Conservation (phyloP, 2,329 filamentous ascomycete genomes). For the Penicillium sp. region DNA sequence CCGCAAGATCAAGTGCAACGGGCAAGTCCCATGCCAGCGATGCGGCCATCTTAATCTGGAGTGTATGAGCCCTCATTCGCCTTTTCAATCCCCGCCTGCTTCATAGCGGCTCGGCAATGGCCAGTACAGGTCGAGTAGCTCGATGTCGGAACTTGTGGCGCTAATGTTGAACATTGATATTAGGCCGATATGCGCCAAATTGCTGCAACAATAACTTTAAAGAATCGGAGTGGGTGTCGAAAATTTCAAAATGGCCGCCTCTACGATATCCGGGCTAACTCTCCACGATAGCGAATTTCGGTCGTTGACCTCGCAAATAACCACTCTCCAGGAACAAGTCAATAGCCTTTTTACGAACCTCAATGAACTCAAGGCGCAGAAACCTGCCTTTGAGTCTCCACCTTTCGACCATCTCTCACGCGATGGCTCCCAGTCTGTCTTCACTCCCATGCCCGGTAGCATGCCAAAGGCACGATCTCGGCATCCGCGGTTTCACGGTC, state of each 20-base stretch:
- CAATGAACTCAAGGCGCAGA: conserved; percentile 62
- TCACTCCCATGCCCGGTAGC: conserved; percentile 41
- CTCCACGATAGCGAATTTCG: conserved; percentile 66
- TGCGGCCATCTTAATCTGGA: conserved; percentile 66
- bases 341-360: conserved; percentile 73
- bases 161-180: conserved; percentile 4
- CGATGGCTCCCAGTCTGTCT: conserved; percentile 42
- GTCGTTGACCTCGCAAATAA: conserved; percentile 73
- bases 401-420: conserved; percentile 38
- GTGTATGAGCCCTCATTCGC: conserved; percentile 39
- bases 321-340: conserved; percentile 79
- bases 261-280: conserved; percentile 2
- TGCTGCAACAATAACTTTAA: conserved; percentile 78
- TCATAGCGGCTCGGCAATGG: neutral
- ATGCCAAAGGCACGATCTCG: conserved; percentile 53
- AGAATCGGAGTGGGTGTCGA: conserved; percentile 68
- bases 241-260: neutral
- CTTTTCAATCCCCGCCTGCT: neutral
- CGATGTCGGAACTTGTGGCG: neutral
- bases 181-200: conserved; percentile 64
- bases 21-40: conserved; percentile 64
- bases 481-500: conserved; percentile 73
- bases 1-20: conserved; percentile 69
- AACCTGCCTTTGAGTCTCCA: conserved; percentile 35
- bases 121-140: neutral